Percentiles rank a stretch among this genome's conserved stretches.
Evolutionary conservation across 2,329 filamentous ascomycete genomes (phyloP).

Genomic region (Fusarium chuoi): DNA sequence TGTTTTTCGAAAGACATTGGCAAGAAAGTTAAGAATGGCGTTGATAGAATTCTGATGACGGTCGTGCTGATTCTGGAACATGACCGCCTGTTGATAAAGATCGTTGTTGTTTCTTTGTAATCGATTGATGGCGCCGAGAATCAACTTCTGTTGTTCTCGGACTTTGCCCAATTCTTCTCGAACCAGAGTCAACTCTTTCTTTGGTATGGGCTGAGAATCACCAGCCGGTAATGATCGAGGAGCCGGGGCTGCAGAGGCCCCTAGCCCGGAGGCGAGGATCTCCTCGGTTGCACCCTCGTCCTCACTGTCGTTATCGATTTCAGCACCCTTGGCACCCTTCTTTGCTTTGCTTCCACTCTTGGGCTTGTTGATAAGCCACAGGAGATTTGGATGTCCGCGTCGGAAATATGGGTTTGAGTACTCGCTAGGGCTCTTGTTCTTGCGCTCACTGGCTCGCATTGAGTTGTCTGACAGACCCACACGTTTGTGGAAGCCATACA

Average conservation of each 20-base stretch:
- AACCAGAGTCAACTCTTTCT: conserved; percentile 81
- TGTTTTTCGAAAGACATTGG: conserved; percentile 94
- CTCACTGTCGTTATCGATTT: conserved; percentile 77
- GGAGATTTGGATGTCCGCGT: conserved; percentile 87
- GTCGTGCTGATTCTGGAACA: conserved; percentile 91
- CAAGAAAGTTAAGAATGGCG: conserved; percentile 96
- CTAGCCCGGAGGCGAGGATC: conserved; percentile 35
- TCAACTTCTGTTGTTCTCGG: conserved; percentile 86
- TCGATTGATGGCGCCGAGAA: conserved; percentile 82
- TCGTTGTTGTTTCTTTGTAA: conserved; percentile 88
- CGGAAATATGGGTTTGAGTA: conserved; percentile 98
- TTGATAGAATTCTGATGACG: conserved; percentile 99
- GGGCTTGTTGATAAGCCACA: conserved; percentile 97
- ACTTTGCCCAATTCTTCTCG: conserved; percentile 84
- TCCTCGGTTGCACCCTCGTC: conserved; percentile 60
- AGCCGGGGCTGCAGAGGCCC: conserved; percentile 31
- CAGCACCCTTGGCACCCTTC: conserved; percentile 70
- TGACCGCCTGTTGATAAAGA: conserved; percentile 85
- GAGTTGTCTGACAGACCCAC: conserved; percentile 95
- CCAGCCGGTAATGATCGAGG: conserved; percentile 53
- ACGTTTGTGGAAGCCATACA: conserved; percentile 98
- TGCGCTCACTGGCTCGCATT: conserved; percentile 95
- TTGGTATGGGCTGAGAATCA: conserved; percentile 62
- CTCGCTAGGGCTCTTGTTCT: conserved; percentile 97
- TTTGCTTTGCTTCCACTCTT: conserved; percentile 74